Conservation (phyloP, 371 early-diverging fungal genomes). For the Apophysomyces ossiformis region DNA sequence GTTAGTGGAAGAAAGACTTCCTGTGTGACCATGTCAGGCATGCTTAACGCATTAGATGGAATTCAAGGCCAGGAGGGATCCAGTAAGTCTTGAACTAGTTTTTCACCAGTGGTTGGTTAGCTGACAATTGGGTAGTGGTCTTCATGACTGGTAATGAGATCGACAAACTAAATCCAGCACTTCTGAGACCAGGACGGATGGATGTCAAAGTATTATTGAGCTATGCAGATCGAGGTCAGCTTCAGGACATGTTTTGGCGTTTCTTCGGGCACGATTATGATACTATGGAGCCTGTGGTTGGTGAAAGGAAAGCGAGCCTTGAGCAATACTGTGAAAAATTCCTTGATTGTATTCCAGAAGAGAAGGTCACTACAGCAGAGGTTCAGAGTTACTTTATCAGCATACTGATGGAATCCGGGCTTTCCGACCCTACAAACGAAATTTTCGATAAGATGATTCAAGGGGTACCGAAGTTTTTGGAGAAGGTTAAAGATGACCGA, state of each 20-base stretch:
- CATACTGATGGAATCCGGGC: conserved; percentile 27
- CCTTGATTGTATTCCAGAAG: conserved; percentile 29
- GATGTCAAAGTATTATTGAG: conserved; percentile 89
- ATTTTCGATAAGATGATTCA: conserved; percentile 17
- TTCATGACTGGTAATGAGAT: conserved; percentile 97
- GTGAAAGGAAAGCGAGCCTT: conserved; percentile 14
- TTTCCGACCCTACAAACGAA: conserved; percentile 14
- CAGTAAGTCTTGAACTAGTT: conserved; percentile 25
- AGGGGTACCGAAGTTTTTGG: conserved; percentile 23
- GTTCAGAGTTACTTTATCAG: conserved; percentile 45
- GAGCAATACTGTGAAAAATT: conserved; percentile 16
- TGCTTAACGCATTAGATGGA: conserved; percentile 86
- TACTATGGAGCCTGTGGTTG: conserved; percentile 18
- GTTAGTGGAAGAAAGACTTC: conserved; percentile 45
- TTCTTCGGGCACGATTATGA: conserved; percentile 44
- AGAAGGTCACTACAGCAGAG: conserved; percentile 55
- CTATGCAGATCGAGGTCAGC: conserved; percentile 74
- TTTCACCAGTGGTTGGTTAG: background rate
- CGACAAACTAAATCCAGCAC: conserved; percentile 90
- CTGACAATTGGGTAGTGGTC: conserved; percentile 47
- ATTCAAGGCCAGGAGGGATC: conserved; percentile 65
- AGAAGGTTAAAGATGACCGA: conserved; percentile 22
- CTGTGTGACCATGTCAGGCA: conserved; percentile 30
- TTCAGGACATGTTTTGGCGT: conserved; percentile 56
- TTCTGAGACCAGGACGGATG: conserved; percentile 96